Evolutionary conservation across 441 rosid genomes (phyloP), one percentile per base, ranked within the genome.

Genomic region (Adansonia gregorii): DNA sequence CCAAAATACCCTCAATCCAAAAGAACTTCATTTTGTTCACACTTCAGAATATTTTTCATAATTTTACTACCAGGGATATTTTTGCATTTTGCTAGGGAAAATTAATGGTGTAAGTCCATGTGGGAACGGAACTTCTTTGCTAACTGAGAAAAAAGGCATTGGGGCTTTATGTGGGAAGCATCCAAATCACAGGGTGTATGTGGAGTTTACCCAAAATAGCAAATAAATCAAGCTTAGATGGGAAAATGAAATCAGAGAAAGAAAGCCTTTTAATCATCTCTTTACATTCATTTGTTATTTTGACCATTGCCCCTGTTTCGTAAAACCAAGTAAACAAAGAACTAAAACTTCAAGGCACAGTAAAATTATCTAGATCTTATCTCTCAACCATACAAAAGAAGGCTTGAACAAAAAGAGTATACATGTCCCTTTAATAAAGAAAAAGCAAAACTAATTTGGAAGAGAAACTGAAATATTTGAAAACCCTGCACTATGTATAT

Each of bases 401-500:
- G 17, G 9, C 56, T 46, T 46, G 41, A 46, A 68, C 39, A 20
- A 68, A 27, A 67, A 46, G 45, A 63, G 19, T 6, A 63, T 31
- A 68, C 0, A 20, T 46, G 55, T 46, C 27, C 41, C 22, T 67
- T 68, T 20, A 45, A 45, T 35, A 45, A 46, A 41, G n/a, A 46
- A 22, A 67, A 67, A 20, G 55, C 7, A 46, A 66, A 67, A 19
- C 9, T 11, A 67, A 46, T 19, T 19, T 45, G 55, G 4, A 43
- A 45, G 72, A 67, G 31, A 46, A 67, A 67, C 15, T 19, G 4
- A 20, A 45, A 65, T 45, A 67, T 46, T 67, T 46, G 55, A 67
- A 45, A 46, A 67, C 15, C 67, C 31, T 17, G 52, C 54, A 15
- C 19, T 31, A 43, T 19, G 22, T 24, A 24, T 61, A n/a, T 11